These are phyloP conservation scores for Phylloporus sp. DNA, from an alignment of 768 basidiomycete species.

Conservation along the genomic window DNA sequence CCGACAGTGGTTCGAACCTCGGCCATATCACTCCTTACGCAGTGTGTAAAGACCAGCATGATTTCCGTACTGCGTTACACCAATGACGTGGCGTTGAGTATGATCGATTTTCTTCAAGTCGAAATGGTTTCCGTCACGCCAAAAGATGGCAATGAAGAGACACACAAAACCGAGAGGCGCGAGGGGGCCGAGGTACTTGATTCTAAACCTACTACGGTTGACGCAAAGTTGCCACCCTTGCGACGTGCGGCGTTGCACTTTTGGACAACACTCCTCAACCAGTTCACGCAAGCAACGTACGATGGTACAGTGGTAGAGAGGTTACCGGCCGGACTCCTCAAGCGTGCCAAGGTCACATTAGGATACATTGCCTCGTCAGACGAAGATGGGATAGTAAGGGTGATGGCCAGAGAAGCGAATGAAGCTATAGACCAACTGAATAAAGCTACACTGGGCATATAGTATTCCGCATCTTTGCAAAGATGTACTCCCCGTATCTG, in stretches of 20 bases:
- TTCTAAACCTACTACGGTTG: constrained; percentile 49
- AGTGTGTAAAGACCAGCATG: constrained; percentile 62
- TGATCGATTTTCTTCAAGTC: constrained; percentile 74
- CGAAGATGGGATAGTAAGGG: constrained; percentile 62
- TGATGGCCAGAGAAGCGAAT: constrained; percentile 70
- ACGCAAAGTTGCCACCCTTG: constrained; percentile 72
- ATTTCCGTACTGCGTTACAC: constrained; percentile 62
- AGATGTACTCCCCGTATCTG: constrained; percentile 81
- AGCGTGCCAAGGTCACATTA: constrained; percentile 56
- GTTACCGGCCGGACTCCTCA: constrained; percentile 35
- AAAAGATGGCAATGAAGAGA: constrained; percentile 15
- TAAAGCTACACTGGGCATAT: constrained; percentile 38
- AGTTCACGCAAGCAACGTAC: constrained; percentile 50
- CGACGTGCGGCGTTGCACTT: constrained; percentile 87
- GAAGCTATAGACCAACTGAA: constrained; percentile 54
- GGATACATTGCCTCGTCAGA: constrained; percentile 71
- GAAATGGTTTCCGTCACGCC: constrained; percentile 41
- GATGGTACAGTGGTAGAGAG: constrained; percentile 28
- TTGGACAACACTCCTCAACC: constrained; percentile 63
- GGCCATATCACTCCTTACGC: constrained; percentile 65
- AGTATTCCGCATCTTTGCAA: no score
- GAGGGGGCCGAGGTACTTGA: constrained; percentile 37
- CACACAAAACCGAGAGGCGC: constrained; percentile 4
- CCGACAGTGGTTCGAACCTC: constrained; percentile 75
- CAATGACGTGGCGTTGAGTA: constrained; percentile 57